A percentile compares a stretch with the other conserved stretches of the same genome.
Evolutionary conservation across 2,329 filamentous ascomycete species (phyloP).

Genomic region (Fusarium algeriense): DNA sequence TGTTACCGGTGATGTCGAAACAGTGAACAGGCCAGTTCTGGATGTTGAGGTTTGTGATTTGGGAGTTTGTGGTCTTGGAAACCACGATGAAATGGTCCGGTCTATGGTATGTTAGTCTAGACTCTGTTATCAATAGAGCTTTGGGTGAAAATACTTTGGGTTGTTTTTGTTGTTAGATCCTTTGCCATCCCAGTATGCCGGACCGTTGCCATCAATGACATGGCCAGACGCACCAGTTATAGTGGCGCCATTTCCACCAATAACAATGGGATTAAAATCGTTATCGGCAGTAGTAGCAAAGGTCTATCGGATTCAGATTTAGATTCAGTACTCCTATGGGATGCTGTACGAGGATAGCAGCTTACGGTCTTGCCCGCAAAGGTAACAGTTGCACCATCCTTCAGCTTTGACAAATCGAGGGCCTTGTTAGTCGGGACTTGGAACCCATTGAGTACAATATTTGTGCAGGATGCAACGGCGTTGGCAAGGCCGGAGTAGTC

Average conservation of each 20-base stretch:
- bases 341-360: accelerated
- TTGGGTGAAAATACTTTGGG: slow-evolving; percentile 25
- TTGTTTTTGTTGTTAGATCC: slow-evolving; percentile 9
- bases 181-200: slow-evolving; percentile 27
- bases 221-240: slow-evolving; percentile 25
- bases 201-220: slow-evolving; percentile 14
- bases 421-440: slow-evolving; percentile 17
- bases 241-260: slow-evolving; percentile 21
- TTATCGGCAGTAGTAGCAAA: not conserved
- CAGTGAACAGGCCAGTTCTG: slow-evolving; percentile 57
- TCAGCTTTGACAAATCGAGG: slow-evolving; percentile 15
- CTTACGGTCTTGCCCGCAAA: not conserved
- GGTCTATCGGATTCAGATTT: slow-evolving; percentile 8
- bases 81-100: not conserved
- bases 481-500: not conserved
- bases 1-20: slow-evolving; percentile 53
- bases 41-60: slow-evolving; percentile 53
- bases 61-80: slow-evolving; percentile 31
- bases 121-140: accelerated
- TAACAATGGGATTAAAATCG: slow-evolving; percentile 9
- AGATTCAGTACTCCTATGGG: accelerated
- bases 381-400: not conserved
- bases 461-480: slow-evolving; percentile 5
- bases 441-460: slow-evolving; percentile 20
- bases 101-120: accelerated